These are phyloP conservation scores for Boletus sp. DNA, from an alignment of 768 basidiomycete genomes.

Conservation along the genomic window DNA sequence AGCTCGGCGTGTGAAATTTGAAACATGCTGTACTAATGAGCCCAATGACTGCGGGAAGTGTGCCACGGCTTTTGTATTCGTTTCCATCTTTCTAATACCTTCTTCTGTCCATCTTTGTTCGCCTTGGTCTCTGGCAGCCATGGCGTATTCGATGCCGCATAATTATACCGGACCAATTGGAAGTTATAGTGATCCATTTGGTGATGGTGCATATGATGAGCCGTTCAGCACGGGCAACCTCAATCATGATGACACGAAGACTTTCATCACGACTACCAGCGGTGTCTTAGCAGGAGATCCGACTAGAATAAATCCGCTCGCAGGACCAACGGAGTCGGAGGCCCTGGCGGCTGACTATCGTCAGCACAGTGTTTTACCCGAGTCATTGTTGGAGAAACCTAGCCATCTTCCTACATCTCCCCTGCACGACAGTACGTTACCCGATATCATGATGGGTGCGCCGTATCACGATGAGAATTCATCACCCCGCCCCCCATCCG, in stretches of 20 bases:
- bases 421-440: conserved; percentile 1
- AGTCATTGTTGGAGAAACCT: conserved; percentile 3
- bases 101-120: conserved; percentile 1
- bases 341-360: conserved; percentile 28
- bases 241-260: conserved; percentile 18
- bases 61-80: not conserved
- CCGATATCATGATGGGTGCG: conserved; percentile 4
- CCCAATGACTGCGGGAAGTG: no score
- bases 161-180: conserved; percentile 8
- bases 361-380: conserved; percentile 21
- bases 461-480: conserved; percentile 28
- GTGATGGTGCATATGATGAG: conserved; percentile 22
- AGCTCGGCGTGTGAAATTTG: conserved; percentile 21
- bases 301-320: not conserved
- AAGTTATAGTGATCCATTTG: conserved; percentile 26
- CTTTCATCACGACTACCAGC: conserved; percentile 22
- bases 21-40: not conserved
- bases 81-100: not conserved
- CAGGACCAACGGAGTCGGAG: conserved; percentile 22
- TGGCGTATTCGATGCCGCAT: conserved; percentile 21
- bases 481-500: conserved; percentile 10
- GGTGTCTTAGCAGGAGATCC: conserved; percentile 16
- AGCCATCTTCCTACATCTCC: conserved; percentile 20
- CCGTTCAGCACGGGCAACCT: conserved; percentile 18
- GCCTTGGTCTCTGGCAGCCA: conserved; percentile 24